phyloP scores from a whole-genome alignment of 306 rosid species.

The Quercus engelmannii region DNA sequence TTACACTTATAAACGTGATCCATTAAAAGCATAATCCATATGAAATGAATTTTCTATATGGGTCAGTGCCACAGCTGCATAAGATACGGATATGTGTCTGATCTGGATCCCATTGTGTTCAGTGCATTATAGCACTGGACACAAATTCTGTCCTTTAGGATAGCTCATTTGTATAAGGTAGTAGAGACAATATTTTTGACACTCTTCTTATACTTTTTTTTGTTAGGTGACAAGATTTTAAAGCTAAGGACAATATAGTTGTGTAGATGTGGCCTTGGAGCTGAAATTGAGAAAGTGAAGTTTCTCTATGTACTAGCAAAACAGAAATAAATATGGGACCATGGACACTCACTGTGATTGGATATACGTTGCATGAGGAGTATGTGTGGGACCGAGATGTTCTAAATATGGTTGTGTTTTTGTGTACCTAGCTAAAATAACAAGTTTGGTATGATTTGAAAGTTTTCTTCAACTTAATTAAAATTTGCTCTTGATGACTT shows the following conservation, averaged over 20 bases:
- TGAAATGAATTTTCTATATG: not conserved
- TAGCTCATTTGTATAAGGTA: not conserved
- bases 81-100: no score
- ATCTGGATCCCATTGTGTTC: no score
- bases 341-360: conserved; percentile 3
- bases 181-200: conserved; percentile 12
- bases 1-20: not conserved
- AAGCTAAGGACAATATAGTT: conserved; percentile 2
- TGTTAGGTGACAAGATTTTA: no score
- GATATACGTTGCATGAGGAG: conserved; percentile 37
- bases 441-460: not conserved
- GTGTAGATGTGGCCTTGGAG: not conserved
- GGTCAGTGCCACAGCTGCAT: not conserved
- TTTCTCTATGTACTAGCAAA: conserved; percentile 34
- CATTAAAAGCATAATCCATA: not conserved
- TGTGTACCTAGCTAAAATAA: not conserved
- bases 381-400: conserved; percentile 18
- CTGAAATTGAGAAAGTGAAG: conserved; percentile 34
- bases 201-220: no score
- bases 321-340: conserved; percentile 22
- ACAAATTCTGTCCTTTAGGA: no score
- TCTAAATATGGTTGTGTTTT: not conserved
- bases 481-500: not conserved
- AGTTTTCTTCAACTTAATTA: not conserved
- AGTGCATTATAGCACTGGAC: no score